These are phyloP conservation scores for Sequoiadendron giganteum DNA, from an alignment of 75 land plant species.

Conservation along the genomic window DNA sequence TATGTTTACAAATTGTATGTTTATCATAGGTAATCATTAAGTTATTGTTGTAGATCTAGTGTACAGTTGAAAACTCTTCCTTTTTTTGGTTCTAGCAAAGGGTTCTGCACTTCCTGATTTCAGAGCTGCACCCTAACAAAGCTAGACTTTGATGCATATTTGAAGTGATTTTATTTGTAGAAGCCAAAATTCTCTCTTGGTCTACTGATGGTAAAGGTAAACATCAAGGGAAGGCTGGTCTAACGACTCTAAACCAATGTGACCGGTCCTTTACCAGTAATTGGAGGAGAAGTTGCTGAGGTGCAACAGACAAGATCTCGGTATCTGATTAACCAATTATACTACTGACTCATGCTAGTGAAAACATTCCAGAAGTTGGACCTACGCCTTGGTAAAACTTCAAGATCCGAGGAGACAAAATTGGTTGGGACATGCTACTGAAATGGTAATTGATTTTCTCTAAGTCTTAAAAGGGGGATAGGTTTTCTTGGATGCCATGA, in stretches of 20 bases:
- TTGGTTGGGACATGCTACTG: neutral
- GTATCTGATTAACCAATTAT: neutral
- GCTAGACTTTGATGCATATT: neutral
- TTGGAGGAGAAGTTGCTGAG: neutral
- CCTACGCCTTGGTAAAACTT: neutral
- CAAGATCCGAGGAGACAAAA: neutral
- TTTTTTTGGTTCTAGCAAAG: neutral
- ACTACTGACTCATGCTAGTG: neutral
- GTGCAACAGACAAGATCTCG: neutral
- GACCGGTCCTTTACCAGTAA: neutral
- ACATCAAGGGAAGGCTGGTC: neutral
- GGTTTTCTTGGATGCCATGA: neutral
- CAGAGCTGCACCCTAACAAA: neutral
- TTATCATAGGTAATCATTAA: neutral
- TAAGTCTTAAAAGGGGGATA: neutral
- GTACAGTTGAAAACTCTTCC: neutral
- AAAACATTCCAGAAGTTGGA: neutral
- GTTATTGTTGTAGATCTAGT: neutral
- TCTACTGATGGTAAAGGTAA: neutral
- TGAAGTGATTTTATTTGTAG: neutral
- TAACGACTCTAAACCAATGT: neutral
- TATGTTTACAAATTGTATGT: neutral
- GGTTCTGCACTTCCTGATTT: neutral
- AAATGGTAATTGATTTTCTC: neutral
- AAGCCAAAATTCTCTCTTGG: no score